Evolutionary conservation across 306 rosid genomes (phyloP), one percentile per base, ranked within the genome.

Genomic region (Fragaria nilgerrensis): DNA sequence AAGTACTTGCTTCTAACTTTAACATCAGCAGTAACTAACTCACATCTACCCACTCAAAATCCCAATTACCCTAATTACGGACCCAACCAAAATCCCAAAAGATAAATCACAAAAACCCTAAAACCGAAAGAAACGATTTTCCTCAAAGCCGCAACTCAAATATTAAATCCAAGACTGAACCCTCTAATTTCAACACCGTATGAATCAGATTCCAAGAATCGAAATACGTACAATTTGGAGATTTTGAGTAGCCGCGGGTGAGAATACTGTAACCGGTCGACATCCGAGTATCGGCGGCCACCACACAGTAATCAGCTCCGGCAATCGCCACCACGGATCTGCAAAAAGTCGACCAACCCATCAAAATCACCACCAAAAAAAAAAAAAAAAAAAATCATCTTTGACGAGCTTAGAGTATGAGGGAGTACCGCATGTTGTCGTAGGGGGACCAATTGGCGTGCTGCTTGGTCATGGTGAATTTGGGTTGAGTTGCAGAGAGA

Each of bases 291-390:
- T 91, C 98, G 12, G 98, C 97, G 0, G 98, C 98, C 70, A 91
- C 55, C 14, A 94, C 98, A 71, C 98, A 94, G 78, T 94, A 91
- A 83, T 94, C 92, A 0, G 97, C 94, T 78, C 98, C 98, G 58
- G 98, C 98, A 71, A 94, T 85, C 23, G 98, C 98, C 75, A 94
- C 98, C 74, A 93, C 88, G 5, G 98, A 91, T 86, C 98, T 93
- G 80, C 86, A 44, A 45, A 16, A 56, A 61, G 14, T n/a, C 13
- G 3, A 23, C 27, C 22, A 44, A 68, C 43, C 27, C 27, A 34
- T 34, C 2, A 56, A 37, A 37, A 29, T 7, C 13, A 17, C 64
- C 44, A 23, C 71, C 32, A 43, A 20, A 55, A 3, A 19, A 19
- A 0, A 2, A 32, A 52, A 11, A 2, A 32, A 41, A 11, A 9